Conservation (phyloP, 2,329 filamentous ascomycete genomes). For the Penicillium sp. region DNA sequence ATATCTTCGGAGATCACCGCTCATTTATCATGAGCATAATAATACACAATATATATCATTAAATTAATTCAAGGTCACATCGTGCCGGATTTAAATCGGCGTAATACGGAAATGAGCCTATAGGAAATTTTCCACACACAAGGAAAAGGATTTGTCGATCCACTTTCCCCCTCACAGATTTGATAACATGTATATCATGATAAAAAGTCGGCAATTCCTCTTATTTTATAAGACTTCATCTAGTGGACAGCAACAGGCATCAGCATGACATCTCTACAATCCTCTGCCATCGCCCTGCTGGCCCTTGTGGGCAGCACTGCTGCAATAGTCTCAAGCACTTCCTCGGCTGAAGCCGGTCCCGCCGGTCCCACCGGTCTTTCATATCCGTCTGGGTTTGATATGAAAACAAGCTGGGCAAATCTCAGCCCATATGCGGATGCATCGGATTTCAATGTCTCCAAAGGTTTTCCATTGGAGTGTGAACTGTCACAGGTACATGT, state of each 20-base stretch:
- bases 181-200: too few species aligned
- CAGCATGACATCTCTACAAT: slow-evolving; percentile 1
- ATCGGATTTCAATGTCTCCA: slow-evolving; percentile 19
- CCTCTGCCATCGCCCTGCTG: slow-evolving; percentile 1
- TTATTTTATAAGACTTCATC: too few species aligned
- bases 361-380: slow-evolving; percentile 23
- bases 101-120: neutral
- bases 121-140: neutral
- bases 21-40: too few species aligned
- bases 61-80: neutral
- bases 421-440: slow-evolving; percentile 28
- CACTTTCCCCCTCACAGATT: neutral
- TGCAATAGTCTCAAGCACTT: slow-evolving; percentile 6
- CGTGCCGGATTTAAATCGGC: neutral
- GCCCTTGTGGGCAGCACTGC: slow-evolving; percentile 7
- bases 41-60: too few species aligned
- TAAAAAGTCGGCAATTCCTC: too few species aligned
- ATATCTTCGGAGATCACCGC: too few species aligned
- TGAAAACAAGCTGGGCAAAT: slow-evolving; percentile 30
- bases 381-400: slow-evolving; percentile 30
- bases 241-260: neutral
- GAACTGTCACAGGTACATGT: slow-evolving; percentile 55
- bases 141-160: slow-evolving; percentile 2
- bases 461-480: slow-evolving; percentile 53
- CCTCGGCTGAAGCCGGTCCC: slow-evolving; percentile 10